phyloP scores from a whole-genome alignment of 2,329 filamentous ascomycete species.

The Blastomyces gilchristii region DNA sequence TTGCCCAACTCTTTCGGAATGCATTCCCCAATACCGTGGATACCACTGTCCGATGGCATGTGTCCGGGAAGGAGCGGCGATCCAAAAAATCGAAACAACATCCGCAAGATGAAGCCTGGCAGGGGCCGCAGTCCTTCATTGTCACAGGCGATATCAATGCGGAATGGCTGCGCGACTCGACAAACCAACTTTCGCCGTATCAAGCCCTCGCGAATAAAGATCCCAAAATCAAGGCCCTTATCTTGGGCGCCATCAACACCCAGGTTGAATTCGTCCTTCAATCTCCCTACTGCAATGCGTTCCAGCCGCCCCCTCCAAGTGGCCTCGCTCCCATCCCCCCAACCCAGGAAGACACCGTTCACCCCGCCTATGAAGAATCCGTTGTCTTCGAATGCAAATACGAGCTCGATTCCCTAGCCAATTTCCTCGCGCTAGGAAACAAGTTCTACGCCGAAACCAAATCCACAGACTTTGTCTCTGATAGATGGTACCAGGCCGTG shows the following conservation, averaged over 20 bases:
- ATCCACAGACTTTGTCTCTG: slow-evolving; percentile 66
- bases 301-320: slow-evolving; percentile 84
- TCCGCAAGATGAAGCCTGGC: slow-evolving; percentile 56
- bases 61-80: slow-evolving; percentile 43
- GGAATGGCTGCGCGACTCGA: slow-evolving; percentile 85
- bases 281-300: slow-evolving; percentile 95
- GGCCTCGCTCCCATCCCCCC: slow-evolving; percentile 61
- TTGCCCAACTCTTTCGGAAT: slow-evolving; percentile 90
- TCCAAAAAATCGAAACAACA: slow-evolving; percentile 34
- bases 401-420: slow-evolving; percentile 87
- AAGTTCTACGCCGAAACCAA: slow-evolving; percentile 74
- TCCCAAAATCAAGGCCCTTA: slow-evolving; percentile 62
- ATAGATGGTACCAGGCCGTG: slow-evolving; percentile 69
- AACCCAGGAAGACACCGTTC: slow-evolving; percentile 72
- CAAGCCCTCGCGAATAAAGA: slow-evolving; percentile 76
- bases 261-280: slow-evolving; percentile 91
- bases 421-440: slow-evolving; percentile 77
- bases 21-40: slow-evolving; percentile 87
- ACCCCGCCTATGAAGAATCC: slow-evolving; percentile 72
- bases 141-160: slow-evolving; percentile 90
- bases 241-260: slow-evolving; percentile 89
- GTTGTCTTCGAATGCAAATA: slow-evolving; percentile 98
- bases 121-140: slow-evolving; percentile 81
- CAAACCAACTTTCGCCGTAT: slow-evolving; percentile 87
- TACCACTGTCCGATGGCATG: slow-evolving; percentile 82